Evolutionary conservation across 2,329 filamentous ascomycete species (phyloP).

Genomic region (Thielaviopsis populi): DNA sequence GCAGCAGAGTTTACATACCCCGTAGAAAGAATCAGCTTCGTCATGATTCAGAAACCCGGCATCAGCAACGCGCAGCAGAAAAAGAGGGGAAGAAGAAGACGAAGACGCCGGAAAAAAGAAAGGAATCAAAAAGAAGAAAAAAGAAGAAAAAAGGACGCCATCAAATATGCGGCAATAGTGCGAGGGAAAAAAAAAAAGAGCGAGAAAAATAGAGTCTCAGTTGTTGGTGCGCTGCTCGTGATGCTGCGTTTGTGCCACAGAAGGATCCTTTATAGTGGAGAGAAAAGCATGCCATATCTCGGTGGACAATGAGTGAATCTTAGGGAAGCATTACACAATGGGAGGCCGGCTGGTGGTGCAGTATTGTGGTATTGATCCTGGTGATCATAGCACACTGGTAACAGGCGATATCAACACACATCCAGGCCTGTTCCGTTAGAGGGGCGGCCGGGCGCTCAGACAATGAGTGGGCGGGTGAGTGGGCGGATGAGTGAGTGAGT

Average conservation of each 20-base stretch:
- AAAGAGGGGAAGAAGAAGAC: background rate
- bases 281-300: background rate
- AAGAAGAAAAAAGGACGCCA: background rate
- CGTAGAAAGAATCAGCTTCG: conserved; percentile 73
- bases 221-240: conserved; percentile 2
- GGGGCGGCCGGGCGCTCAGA: too few relatives aligned
- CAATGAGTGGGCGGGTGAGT: too few relatives aligned
- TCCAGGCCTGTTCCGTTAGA: too few relatives aligned
- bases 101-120: background rate
- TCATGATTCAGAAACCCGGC: conserved; percentile 27
- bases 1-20: conserved; percentile 38
- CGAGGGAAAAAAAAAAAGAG: background rate
- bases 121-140: background rate
- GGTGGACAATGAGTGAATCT: background rate
- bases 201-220: background rate
- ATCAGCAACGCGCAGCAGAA: background rate
- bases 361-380: background rate
- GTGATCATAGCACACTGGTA: background rate
- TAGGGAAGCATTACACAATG: background rate
- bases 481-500: too few relatives aligned
- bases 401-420: background rate
- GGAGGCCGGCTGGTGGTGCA: background rate
- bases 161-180: background rate
- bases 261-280: conserved; percentile 5
- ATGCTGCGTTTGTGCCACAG: conserved; percentile 2